A percentile compares a stretch with the other conserved stretches of the same genome.
Conservation (phyloP, 176 grass and related monocot species). For the Panicum miliaceum region DNA sequence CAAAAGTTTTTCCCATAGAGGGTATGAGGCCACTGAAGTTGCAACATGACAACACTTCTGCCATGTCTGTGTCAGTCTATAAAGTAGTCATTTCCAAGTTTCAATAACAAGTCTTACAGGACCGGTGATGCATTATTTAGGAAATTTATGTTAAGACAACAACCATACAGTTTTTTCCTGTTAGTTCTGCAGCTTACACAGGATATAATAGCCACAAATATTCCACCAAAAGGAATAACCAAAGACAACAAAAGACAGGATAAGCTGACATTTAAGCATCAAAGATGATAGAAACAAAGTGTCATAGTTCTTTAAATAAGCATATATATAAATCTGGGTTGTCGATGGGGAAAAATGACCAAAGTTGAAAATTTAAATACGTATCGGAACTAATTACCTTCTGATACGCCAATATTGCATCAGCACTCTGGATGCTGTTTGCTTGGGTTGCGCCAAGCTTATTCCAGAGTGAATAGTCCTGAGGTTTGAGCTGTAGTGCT, state of each 20-base stretch:
- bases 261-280: conserved; percentile 17
- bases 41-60: conserved; percentile 5
- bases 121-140: conserved; percentile 1
- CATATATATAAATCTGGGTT: conserved; percentile 21
- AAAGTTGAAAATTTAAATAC: conserved; percentile 15
- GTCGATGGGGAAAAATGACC: conserved; percentile 1
- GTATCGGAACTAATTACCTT: conserved; percentile 61
- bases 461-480: conserved; percentile 99
- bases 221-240: conserved; percentile 28
- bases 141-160: conserved; percentile 15
- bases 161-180: neutral
- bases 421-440: conserved; percentile 92
- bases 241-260: conserved; percentile 1
- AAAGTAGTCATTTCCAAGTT: neutral
- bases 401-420: conserved; percentile 95
- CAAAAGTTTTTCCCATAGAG: neutral
- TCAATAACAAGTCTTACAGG: conserved; percentile 14
- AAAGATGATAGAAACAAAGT: neutral
- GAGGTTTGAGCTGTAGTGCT: conserved; percentile 84
- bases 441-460: conserved; percentile 99
- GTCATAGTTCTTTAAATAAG: conserved; percentile 17
- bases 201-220: conserved; percentile 8
- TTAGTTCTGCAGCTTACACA: conserved; percentile 36
- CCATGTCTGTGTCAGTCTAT: conserved; percentile 11
- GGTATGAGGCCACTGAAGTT: neutral